Conservation (phyloP, 2,329 filamentous ascomycete genomes). For the Westerdykella ornata region DNA sequence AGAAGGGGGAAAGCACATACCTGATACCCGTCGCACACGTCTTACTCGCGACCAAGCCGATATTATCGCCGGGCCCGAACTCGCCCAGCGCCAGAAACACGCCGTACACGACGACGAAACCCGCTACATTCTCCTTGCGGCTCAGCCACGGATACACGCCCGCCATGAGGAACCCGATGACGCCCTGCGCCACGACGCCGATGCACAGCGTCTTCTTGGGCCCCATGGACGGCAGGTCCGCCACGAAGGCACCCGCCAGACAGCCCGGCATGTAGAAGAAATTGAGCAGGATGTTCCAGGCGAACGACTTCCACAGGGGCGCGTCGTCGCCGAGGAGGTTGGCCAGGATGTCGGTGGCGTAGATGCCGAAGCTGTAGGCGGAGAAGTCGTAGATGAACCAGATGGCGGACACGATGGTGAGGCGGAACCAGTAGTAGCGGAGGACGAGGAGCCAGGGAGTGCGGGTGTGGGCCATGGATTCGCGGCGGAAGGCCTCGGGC, state of each 20-base stretch:
- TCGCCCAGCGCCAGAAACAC: constrained; percentile 73
- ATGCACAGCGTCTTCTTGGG: constrained; percentile 66
- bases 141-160: constrained; percentile 68
- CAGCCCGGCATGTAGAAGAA: constrained; percentile 84
- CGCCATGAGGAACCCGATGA: constrained; percentile 85
- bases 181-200: constrained; percentile 64
- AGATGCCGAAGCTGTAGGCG: constrained; percentile 78
- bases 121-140: constrained; percentile 59
- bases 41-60: constrained; percentile 79
- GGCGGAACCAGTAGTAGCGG: constrained; percentile 50
- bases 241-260: constrained; percentile 66
- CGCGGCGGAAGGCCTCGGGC: constrained; percentile 49
- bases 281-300: constrained; percentile 85
- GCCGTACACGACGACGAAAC: constrained; percentile 71
- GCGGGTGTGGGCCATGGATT: constrained; percentile 42
- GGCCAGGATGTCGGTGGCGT: constrained; percentile 66
- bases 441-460: constrained; percentile 41
- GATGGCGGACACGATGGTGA: constrained; percentile 50
- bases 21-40: constrained; percentile 79
- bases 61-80: constrained; percentile 84
- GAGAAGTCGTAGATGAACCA: constrained; percentile 64
- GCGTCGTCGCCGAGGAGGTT: constrained; percentile 55
- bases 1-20: constrained; percentile 15
- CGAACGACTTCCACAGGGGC: constrained; percentile 70
- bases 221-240: constrained; percentile 62